Evolutionary conservation across 257 asterid species (phyloP).

Genomic region (Schizonepeta tenuifolia): DNA sequence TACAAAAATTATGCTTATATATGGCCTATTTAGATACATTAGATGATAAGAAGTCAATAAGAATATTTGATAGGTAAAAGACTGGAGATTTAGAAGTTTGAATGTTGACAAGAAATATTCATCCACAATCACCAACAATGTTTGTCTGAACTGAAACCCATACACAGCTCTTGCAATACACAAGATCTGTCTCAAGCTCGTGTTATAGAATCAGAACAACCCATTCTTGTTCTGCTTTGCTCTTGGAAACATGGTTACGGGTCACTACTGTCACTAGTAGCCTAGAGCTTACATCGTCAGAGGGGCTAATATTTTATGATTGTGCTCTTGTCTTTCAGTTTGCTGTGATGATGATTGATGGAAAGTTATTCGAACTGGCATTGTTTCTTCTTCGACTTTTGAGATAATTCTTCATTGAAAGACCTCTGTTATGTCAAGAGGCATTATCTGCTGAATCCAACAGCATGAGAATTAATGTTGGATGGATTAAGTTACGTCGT

Average conservation of each 20-base stretch:
- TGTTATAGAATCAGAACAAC: neutral
- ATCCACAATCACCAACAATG: neutral
- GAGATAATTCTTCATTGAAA: slow-evolving; percentile 21
- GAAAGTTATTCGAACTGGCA: slow-evolving; percentile 1
- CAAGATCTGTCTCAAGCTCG: neutral
- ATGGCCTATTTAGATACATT: neutral
- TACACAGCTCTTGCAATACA: neutral
- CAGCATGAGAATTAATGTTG: neutral
- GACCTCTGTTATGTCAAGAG: slow-evolving; percentile 21
- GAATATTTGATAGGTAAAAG: neutral
- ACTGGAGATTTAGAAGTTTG: neutral
- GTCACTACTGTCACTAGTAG: neutral
- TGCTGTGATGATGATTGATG: slow-evolving; percentile 16
- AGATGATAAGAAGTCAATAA: neutral
- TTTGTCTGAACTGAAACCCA: neutral
- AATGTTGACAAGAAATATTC: no score
- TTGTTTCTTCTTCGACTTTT: slow-evolving; percentile 27
- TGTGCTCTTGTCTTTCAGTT: slow-evolving; percentile 23
- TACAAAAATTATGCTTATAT: neutral
- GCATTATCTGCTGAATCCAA: slow-evolving; percentile 17
- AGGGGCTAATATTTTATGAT: neutral
- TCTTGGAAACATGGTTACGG: neutral
- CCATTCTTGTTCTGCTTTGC: neutral
- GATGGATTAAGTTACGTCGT: slow-evolving; percentile 17
- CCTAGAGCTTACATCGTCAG: neutral